These are phyloP conservation scores for Eimeria praecox DNA, from an alignment of 169 alveolate genomes.

Conservation along the genomic window DNA sequence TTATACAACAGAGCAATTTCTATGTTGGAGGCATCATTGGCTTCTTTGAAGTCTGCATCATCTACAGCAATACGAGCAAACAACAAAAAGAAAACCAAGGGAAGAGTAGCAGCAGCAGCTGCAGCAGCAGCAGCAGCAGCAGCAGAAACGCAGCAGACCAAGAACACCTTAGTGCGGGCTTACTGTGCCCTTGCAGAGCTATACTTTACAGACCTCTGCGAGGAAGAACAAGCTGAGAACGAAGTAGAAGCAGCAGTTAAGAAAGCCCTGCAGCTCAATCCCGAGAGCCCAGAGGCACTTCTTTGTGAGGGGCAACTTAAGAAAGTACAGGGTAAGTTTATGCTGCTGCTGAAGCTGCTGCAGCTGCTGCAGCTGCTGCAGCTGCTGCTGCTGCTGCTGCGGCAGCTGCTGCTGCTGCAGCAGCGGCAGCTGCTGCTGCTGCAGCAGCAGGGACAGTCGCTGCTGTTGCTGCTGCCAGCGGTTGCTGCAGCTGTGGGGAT, in stretches of 20 bases:
- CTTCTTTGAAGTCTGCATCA: not conserved
- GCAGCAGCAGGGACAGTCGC: not conserved
- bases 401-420: not conserved
- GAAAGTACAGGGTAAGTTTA: constrained; percentile 46
- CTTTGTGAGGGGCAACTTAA: constrained; percentile 36
- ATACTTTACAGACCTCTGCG: constrained; percentile 68
- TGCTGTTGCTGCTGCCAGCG: constrained; percentile 53
- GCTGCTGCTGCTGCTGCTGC: not conserved
- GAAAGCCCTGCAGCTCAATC: constrained; percentile 24
- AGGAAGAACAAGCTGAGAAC: constrained; percentile 39
- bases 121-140: constrained; percentile 18
- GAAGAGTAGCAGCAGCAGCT: not conserved
- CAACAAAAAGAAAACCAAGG: not conserved
- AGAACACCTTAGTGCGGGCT: constrained; percentile 21
- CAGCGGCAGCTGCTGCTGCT: not conserved
- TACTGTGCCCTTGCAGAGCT: constrained; percentile 58
- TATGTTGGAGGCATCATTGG: constrained; percentile 20
- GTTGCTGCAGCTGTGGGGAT: too few species aligned
- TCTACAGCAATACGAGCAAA: not conserved
- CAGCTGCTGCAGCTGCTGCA: not conserved
- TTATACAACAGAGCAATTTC: constrained; percentile 16
- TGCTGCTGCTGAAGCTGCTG: not conserved
- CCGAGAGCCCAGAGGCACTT: constrained; percentile 62
- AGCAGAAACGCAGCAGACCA: constrained; percentile 2
- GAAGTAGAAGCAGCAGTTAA: not conserved